Conservation (phyloP, 1,284 basidiomycete genomes). For the Tilletia caries region DNA sequence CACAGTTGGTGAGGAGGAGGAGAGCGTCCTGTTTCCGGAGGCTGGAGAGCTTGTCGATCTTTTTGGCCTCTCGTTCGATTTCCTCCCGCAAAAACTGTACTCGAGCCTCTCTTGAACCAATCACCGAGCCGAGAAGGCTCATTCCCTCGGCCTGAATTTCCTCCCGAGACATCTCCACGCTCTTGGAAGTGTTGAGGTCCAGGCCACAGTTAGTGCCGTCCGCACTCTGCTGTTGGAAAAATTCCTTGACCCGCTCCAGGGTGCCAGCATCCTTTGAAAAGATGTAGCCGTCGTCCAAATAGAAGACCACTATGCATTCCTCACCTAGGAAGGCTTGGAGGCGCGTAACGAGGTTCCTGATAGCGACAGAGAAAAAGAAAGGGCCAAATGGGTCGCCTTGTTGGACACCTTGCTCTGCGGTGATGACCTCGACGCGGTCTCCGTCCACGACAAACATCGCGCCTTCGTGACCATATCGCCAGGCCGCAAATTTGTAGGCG, state of each 20-base stretch:
- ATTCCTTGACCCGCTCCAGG: neutral
- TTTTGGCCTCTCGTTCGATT: neutral
- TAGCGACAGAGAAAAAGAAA: constrained; percentile 2
- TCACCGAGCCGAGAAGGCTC: neutral
- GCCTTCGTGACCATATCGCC: neutral
- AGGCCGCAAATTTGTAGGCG: neutral
- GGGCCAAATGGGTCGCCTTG: constrained; percentile 8
- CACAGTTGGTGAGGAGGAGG: neutral
- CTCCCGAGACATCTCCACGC: neutral
- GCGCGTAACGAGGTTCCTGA: neutral
- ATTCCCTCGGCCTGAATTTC: neutral
- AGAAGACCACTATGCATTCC: neutral
- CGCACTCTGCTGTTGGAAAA: neutral
- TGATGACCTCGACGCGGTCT: neutral
- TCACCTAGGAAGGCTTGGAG: neutral
- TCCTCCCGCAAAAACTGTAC: neutral
- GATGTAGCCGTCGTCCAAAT: neutral
- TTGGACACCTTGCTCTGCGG: neutral
- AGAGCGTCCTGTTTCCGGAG: neutral
- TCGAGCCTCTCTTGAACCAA: neutral
- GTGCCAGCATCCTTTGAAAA: neutral
- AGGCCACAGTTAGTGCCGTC: neutral
- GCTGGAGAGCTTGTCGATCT: neutral
- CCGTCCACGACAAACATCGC: neutral
- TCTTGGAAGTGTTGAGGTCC: neutral